Conservation (phyloP, 495 filamentous ascomycete species). For the Chaetomium fimeti region DNA sequence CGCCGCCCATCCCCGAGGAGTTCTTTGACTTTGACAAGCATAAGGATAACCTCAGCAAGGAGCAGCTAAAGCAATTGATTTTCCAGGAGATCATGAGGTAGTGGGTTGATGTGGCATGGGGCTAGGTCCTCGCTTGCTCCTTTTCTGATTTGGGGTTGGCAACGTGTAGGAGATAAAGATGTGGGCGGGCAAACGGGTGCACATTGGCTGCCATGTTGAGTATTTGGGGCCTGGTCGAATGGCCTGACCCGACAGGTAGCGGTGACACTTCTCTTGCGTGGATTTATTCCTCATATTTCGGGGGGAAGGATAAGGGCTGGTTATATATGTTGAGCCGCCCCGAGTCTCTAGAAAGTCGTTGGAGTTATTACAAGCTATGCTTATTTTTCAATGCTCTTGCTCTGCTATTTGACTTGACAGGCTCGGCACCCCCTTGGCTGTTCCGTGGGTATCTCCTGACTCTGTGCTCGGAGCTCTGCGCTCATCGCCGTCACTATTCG, state of each 20-base stretch:
- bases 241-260: neutral
- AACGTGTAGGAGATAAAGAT: conserved; percentile 6
- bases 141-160: neutral
- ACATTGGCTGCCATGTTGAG: neutral
- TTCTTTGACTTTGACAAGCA: conserved; percentile 99
- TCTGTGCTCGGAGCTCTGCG: neutral
- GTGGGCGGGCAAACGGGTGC: neutral
- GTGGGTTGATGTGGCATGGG: neutral
- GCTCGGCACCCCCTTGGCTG: neutral
- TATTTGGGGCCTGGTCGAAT: neutral
- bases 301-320: neutral
- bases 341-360: neutral
- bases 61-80: conserved; percentile 95
- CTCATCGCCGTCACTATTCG: neutral
- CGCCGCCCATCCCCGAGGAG: conserved; percentile 92
- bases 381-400: neutral
- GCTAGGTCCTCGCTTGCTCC: neutral
- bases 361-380: neutral
- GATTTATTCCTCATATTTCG: neutral
- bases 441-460: neutral
- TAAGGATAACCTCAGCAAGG: conserved; percentile 98
- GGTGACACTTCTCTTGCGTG: conserved; percentile 4
- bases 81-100: conserved; percentile 99
- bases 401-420: neutral
- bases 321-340: neutral